Base-by-base conservation (phyloP, 73 alveolate genomes). In the Blepharisma stoltei region DNA sequence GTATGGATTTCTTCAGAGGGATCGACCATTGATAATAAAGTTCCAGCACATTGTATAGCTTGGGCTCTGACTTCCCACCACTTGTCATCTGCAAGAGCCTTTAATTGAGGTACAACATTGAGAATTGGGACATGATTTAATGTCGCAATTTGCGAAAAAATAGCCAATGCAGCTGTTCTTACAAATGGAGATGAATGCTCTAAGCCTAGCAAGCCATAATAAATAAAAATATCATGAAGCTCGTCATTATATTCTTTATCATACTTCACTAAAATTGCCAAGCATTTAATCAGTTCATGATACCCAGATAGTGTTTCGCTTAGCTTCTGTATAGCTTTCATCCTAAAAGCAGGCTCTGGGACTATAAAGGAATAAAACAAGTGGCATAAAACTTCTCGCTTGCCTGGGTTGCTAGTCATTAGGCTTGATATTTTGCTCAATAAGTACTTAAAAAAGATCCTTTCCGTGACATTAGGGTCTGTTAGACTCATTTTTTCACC, bases 1-100 rank as follows among this genome's bases (percentile, higher is more conserved):
- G 70, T 76, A 8, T 52, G 48, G 3, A 77, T 67, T 44, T 54
- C 83, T 43, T 55, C 49, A 47, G 71, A 38, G 67, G 38, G 32
- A 77, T 65, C 65, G 32, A 67, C 41, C 67, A 23, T 5, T 83
- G 84, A 9, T 78, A 71, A 18, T 66, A 48, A 47, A 79, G 46
- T 4, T 84, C 86, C 76, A 83, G 82, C 48, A 71, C 55, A 47
- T 86, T 86, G 84, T 77, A 87, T 11, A 86, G 83, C 45, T 66
- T 87, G 84, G 43, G 88, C 88, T 73, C 85, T 82, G 53, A 87
- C 84, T 60, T 87, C 94, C 91, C 94, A 87, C 67, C 71, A 78
- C 45, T 21, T 43, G 65, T 79, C 87, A 9, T 78, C 50, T 23
- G 86, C 49, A 14, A 87, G 88, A 32, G 37, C 44, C 8, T 23